These are phyloP conservation scores for Suillus subalutaceus DNA, from an alignment of 768 basidiomycete genomes.

Conservation along the genomic window DNA sequence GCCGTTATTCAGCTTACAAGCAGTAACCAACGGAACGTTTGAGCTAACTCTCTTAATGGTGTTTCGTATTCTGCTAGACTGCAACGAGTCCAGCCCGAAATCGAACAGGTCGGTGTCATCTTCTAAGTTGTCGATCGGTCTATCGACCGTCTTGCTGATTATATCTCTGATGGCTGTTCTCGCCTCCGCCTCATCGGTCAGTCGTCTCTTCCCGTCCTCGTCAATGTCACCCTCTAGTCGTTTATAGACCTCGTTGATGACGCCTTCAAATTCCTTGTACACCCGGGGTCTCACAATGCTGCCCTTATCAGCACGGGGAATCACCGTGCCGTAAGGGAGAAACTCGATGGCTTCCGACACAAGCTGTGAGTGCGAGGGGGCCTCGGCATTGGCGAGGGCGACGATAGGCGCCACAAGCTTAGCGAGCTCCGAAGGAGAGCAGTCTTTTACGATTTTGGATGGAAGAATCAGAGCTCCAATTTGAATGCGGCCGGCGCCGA, in stretches of 20 bases:
- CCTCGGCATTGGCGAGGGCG: slow-evolving; percentile 51
- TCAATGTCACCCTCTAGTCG: slow-evolving; percentile 46
- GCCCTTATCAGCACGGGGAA: slow-evolving; percentile 56
- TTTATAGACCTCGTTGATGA: slow-evolving; percentile 44
- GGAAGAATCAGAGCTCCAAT: slow-evolving; percentile 55
- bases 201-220: slow-evolving; percentile 21
- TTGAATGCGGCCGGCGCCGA: slow-evolving; percentile 52
- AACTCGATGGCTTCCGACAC: slow-evolving; percentile 53
- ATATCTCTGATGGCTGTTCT: slow-evolving; percentile 16
- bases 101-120: slow-evolving; percentile 45
- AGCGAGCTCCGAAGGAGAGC: slow-evolving; percentile 29
- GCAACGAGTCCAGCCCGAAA: slow-evolving; percentile 57
- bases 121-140: slow-evolving; percentile 17
- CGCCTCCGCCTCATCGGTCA: slow-evolving; percentile 18
- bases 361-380: slow-evolving; percentile 56
- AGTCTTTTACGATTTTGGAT: slow-evolving; percentile 38
- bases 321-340: slow-evolving; percentile 47
- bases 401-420: slow-evolving; percentile 45
- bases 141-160: slow-evolving; percentile 26
- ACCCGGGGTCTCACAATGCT: slow-evolving; percentile 51
- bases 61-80: slow-evolving; percentile 55
- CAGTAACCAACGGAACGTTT: slow-evolving; percentile 28
- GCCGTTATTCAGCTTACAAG: slow-evolving; percentile 27
- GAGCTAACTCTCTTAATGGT: slow-evolving; percentile 41
- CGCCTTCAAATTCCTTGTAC: slow-evolving; percentile 50